phyloP scores from a whole-genome alignment of 352 stramenopile species.

The Phytophthora pini region DNA sequence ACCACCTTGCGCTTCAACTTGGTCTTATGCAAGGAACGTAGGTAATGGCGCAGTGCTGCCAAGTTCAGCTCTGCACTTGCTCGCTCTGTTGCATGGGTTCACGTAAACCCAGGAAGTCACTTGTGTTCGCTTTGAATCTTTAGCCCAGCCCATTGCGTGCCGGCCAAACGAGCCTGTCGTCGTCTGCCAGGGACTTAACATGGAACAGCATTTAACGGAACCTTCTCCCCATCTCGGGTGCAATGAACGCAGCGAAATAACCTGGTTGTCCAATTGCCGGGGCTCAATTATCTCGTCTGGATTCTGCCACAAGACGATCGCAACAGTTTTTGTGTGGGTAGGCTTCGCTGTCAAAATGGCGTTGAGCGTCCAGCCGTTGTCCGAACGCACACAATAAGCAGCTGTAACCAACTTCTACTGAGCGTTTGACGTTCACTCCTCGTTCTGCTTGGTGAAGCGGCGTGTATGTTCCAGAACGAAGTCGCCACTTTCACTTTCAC shows the following conservation, averaged over 20 bases:
- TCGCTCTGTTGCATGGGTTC: not conserved
- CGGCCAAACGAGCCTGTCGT: constrained; percentile 24
- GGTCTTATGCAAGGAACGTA: constrained; percentile 14
- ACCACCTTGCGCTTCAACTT: constrained; percentile 10
- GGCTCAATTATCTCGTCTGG: constrained; percentile 19
- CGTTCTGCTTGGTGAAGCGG: constrained; percentile 22
- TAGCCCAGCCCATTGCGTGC: constrained; percentile 7
- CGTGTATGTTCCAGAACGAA: not conserved
- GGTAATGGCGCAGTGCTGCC: constrained; percentile 1
- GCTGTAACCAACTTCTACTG: constrained; percentile 24
- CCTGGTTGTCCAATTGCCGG: constrained; percentile 18
- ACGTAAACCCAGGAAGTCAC: too few species aligned
- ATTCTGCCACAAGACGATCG: constrained; percentile 15
- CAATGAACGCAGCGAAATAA: constrained; percentile 22
- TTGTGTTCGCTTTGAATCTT: constrained; percentile 17
- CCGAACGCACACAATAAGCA: constrained; percentile 9
- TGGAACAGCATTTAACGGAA: constrained; percentile 1
- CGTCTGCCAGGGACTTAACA: constrained; percentile 6
- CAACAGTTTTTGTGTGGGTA: constrained; percentile 12
- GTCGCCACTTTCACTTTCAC: constrained; percentile 14
- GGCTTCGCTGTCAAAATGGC: not conserved
- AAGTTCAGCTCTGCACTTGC: constrained; percentile 3
- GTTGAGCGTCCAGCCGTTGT: constrained; percentile 20
- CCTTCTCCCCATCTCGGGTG: constrained; percentile 21
- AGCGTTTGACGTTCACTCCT: constrained; percentile 22